Evolutionary conservation across 345 rosid genomes (phyloP).

Genomic region (Salix exigua): DNA sequence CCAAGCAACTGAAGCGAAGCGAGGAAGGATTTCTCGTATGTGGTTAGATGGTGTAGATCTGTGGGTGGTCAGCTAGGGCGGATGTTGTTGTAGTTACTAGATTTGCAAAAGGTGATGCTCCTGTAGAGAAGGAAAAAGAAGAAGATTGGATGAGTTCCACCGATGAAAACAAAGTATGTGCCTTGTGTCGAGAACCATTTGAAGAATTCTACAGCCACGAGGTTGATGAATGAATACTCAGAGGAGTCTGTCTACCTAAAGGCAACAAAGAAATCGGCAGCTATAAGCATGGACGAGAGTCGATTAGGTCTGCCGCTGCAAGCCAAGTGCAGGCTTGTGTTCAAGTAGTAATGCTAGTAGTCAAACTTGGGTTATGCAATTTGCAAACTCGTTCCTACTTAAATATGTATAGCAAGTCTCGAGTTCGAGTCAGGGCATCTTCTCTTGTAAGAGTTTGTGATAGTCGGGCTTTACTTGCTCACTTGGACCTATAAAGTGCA

Average conservation of each 20-base stretch:
- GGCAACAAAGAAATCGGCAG: background rate
- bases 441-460: too few species aligned
- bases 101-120: background rate
- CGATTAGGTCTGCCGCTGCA: background rate
- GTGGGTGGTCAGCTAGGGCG: constrained; percentile 16
- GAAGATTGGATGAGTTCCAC: constrained; percentile 21
- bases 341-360: background rate
- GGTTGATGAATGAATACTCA: constrained; percentile 45
- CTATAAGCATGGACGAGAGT: background rate
- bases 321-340: background rate
- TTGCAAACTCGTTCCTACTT: background rate
- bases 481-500: too few species aligned
- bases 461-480: too few species aligned
- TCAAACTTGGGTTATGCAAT: background rate
- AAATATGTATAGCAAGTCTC: too few species aligned
- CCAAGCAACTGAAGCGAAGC: too few species aligned
- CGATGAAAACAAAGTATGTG: constrained; percentile 29
- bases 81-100: background rate
- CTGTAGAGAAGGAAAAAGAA: background rate
- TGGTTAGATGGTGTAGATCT: background rate
- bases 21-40: too few species aligned
- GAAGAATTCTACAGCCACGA: constrained; percentile 48
- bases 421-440: too few species aligned
- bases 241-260: constrained; percentile 36
- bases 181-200: constrained; percentile 33